Percentiles rank a stretch among this genome's conserved stretches.
These are phyloP conservation scores for Spencermartinsiella europaea DNA, from an alignment of 805 yeast genomes.

Conservation along the genomic window DNA sequence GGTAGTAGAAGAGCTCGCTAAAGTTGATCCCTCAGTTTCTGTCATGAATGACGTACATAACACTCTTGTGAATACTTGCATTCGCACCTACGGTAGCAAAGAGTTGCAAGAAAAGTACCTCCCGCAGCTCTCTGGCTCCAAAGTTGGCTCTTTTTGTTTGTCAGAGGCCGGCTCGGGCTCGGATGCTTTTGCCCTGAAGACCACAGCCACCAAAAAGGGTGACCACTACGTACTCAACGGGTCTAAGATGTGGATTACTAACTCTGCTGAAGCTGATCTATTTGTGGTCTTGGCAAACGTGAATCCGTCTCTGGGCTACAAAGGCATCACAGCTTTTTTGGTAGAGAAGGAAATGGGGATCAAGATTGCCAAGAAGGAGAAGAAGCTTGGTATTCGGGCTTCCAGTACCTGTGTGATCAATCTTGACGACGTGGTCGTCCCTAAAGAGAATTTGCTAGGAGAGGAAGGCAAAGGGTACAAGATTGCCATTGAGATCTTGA, in stretches of 20 bases:
- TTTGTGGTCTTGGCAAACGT: slow-evolving; percentile 39
- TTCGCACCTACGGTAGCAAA: slow-evolving; percentile 37
- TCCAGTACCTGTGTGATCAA: slow-evolving; percentile 39
- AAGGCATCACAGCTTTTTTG: slow-evolving; percentile 41
- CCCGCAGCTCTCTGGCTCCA: slow-evolving; percentile 34
- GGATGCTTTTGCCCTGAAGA: slow-evolving; percentile 40
- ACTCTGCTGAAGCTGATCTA: slow-evolving; percentile 39
- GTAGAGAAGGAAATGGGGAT: slow-evolving; percentile 39
- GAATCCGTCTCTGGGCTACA: slow-evolving; percentile 39
- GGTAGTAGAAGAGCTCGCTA: slow-evolving; percentile 42
- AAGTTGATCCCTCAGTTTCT: slow-evolving; percentile 39
- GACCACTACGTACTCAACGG: slow-evolving; percentile 38
- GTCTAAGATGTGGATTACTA: slow-evolving; percentile 44
- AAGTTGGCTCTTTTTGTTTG: slow-evolving; percentile 37
- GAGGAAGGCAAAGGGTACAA: slow-evolving; percentile 42
- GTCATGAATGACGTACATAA: slow-evolving; percentile 43
- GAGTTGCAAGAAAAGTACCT: slow-evolving; percentile 35
- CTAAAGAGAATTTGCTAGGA: slow-evolving; percentile 39
- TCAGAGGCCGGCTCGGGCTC: slow-evolving; percentile 40
- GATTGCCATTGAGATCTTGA: slow-evolving; percentile 40
- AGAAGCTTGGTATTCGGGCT: slow-evolving; percentile 41
- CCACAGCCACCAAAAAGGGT: slow-evolving; percentile 34
- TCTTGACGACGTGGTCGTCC: slow-evolving; percentile 38
- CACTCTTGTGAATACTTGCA: slow-evolving; percentile 39
- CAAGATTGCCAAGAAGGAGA: slow-evolving; percentile 39